Evolutionary conservation across 352 stramenopile species (phyloP).

Genomic region (Globisporangium heterothallicum): DNA sequence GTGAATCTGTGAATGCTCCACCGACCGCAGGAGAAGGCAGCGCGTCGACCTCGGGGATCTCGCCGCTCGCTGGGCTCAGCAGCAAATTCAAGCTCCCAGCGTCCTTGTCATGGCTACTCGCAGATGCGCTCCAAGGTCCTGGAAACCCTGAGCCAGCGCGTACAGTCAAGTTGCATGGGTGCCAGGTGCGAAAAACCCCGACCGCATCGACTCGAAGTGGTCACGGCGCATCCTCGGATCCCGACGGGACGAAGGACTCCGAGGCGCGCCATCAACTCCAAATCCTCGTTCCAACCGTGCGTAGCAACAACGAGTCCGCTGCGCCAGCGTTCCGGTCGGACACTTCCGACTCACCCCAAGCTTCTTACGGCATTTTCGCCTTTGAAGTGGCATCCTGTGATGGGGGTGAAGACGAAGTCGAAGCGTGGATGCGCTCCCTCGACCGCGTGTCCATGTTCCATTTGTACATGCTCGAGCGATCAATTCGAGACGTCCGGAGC

Average conservation of each 20-base stretch:
- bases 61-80: slow-evolving; percentile 16
- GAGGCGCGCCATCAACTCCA: slow-evolving; percentile 26
- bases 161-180: slow-evolving; percentile 42
- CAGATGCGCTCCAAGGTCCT: slow-evolving; percentile 33
- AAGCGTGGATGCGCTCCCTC: slow-evolving; percentile 30
- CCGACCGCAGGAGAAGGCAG: background rate
- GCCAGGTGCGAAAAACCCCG: slow-evolving; percentile 34
- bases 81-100: slow-evolving; percentile 39
- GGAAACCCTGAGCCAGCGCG: slow-evolving; percentile 11
- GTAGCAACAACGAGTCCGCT: background rate
- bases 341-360: background rate
- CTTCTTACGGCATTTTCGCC: slow-evolving; percentile 31
- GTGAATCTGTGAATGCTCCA: background rate
- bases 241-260: background rate
- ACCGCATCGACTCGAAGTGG: background rate
- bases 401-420: slow-evolving; percentile 11
- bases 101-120: slow-evolving; percentile 51
- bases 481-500: slow-evolving; percentile 21
- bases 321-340: background rate
- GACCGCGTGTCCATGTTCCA: slow-evolving; percentile 41
- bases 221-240: background rate
- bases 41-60: background rate
- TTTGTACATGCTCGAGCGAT: slow-evolving; percentile 37
- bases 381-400: slow-evolving; percentile 25
- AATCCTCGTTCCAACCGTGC: slow-evolving; percentile 24